A percentile compares a stretch with the other conserved stretches of the same genome.
Evolutionary conservation across 345 rosid genomes (phyloP).

Genomic region (Hibiscus mutabilis): DNA sequence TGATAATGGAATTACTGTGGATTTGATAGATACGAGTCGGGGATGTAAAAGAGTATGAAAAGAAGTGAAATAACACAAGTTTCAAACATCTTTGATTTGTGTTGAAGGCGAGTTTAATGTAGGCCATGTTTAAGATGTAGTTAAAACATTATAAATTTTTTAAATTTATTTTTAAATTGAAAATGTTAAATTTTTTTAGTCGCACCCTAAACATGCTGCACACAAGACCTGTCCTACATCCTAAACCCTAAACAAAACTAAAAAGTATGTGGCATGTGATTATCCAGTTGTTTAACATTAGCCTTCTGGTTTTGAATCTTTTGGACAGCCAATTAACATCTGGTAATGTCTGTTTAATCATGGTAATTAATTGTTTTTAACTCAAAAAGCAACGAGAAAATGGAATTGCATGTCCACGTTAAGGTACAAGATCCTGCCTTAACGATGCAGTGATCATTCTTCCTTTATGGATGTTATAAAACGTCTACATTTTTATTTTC

Average conservation of each 20-base stretch:
- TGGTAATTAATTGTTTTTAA: conserved; percentile 7
- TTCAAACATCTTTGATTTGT: conserved; percentile 33
- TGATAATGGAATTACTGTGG: too few relatives aligned
- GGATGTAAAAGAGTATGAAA: background rate
- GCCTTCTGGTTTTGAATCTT: conserved; percentile 5
- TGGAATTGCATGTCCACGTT: background rate
- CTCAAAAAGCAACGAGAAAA: background rate
- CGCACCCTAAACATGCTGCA: too few relatives aligned
- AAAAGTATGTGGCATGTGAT: conserved; percentile 20
- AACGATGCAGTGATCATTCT: conserved; percentile 35
- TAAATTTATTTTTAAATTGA: too few relatives aligned
- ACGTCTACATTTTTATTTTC: conserved; percentile 12
- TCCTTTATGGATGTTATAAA: conserved; percentile 37
- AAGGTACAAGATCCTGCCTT: conserved; percentile 45
- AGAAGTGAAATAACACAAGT: conserved; percentile 24
- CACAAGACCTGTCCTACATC: too few relatives aligned
- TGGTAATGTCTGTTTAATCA: conserved; percentile 7
- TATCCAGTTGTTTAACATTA: conserved; percentile 2
- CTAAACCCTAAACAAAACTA: background rate
- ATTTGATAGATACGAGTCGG: too few relatives aligned
- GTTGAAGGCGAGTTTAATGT: too few relatives aligned
- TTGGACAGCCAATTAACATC: conserved; percentile 24
- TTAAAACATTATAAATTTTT: too few relatives aligned
- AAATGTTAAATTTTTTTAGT: too few relatives aligned
- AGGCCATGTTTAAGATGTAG: too few relatives aligned